These are phyloP conservation scores for Scedosporium minutisporum DNA, from an alignment of 2,329 filamentous ascomycete species.

Conservation along the genomic window DNA sequence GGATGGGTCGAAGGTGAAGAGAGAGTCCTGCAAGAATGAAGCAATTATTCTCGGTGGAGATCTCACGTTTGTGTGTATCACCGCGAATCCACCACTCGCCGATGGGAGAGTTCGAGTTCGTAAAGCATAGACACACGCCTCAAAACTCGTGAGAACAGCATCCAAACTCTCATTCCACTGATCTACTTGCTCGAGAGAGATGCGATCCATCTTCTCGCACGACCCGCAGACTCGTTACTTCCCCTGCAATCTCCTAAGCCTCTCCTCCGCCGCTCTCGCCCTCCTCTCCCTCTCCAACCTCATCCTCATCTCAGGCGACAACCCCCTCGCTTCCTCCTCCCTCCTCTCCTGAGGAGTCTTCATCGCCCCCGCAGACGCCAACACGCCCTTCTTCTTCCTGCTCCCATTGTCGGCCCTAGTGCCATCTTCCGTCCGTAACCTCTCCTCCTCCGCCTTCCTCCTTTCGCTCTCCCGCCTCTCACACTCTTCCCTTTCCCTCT, in stretches of 20 bases:
- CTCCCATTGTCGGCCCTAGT: constrained; percentile 41
- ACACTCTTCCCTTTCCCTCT: constrained; percentile 59
- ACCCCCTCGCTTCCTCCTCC: constrained; percentile 72
- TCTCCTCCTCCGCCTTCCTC: constrained; percentile 64
- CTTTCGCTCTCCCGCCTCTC: constrained; percentile 61
- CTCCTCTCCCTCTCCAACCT: constrained; percentile 79
- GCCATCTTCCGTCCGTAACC: constrained; percentile 56
- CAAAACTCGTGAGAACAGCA: too few species aligned
- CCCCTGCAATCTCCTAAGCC: constrained; percentile 58
- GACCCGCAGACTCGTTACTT: neutral
- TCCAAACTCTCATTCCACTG: neutral
- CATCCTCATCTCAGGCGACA: constrained; percentile 81
- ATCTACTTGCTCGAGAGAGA: neutral
- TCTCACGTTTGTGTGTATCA: too few species aligned
- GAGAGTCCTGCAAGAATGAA: too few species aligned
- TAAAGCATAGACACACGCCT: too few species aligned
- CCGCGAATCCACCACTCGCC: too few species aligned
- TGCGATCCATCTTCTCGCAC: neutral
- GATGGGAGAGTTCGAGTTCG: too few species aligned
- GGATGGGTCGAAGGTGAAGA: too few species aligned
- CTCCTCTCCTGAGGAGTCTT: constrained; percentile 74
- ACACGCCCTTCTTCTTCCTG: constrained; percentile 42
- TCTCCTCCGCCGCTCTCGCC: constrained; percentile 84
- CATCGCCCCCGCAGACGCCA: constrained; percentile 46
- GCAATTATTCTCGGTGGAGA: too few species aligned